Evolutionary conservation across 2,329 filamentous ascomycete genomes (phyloP), one percentile per base, ranked within the genome.

Genomic region (Juglanconis oblonga): DNA sequence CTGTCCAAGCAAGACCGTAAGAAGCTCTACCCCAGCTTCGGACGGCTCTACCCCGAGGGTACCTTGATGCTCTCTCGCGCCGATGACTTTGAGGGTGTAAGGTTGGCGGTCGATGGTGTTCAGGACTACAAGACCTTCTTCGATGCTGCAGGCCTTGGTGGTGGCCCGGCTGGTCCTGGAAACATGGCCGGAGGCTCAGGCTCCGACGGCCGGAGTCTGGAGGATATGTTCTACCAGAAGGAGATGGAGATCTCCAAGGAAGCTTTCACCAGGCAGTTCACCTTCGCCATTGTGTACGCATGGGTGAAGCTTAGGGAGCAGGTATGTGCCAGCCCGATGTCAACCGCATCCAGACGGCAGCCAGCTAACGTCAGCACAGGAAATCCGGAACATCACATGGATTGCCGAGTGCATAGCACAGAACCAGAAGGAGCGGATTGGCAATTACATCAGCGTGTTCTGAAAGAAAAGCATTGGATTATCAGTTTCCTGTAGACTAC

Each of bases 321-420:
- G 87, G 94, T 97, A 77, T 74, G 87, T 73, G 42, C 45, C 2
- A 32, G 44, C 52, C 14, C 10, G 8, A 14, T 17, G 14, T 14
- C 45, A 24, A 13, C 35, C 13, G 40, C 9, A 42, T 31, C 24
- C 52, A 9, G 52, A 53, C 4, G 29, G 45, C 57, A 65, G 65
- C 53, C 44, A 55, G 57, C 72, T 78, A 69, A 81, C 69, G 32
- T 45, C 4, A 24, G 3, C 24, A 6, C 64, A 98, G 93, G 95
- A 99, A 89, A 97, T 98, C 70, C 90, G 95, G 66, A 99, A 99
- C 77, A 97, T 99, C 71, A 98, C 95, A 55, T 99, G 95, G 95
- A 99, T 99, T 75, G 90, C 95, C 29, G 95, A 99, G 77, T 99
- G 95, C 79, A 99, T 99, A 84, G 95, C 95, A 58, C 95, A 99